Evolutionary conservation across 352 stramenopile genomes (phyloP).

Genomic region (Globisporangium yorkense): DNA sequence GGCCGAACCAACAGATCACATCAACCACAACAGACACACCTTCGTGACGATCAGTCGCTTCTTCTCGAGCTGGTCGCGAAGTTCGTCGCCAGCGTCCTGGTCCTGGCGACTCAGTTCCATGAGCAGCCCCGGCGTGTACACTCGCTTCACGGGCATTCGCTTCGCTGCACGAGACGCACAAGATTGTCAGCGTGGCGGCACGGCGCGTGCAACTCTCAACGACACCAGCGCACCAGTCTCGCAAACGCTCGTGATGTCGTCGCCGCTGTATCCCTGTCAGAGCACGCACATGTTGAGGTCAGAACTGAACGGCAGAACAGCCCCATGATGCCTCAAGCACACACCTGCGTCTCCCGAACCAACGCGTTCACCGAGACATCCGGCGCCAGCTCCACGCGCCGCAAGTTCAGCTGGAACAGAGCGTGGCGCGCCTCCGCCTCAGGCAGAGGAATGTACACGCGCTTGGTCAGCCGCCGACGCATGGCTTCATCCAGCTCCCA

Average conservation of each 20-base stretch:
- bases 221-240: slow-evolving; percentile 30
- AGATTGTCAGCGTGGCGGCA: not conserved
- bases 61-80: slow-evolving; percentile 36
- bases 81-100: slow-evolving; percentile 28
- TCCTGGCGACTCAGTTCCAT: slow-evolving; percentile 45
- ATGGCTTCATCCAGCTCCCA: slow-evolving; percentile 97
- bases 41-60: slow-evolving; percentile 61
- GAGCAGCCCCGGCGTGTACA: slow-evolving; percentile 14
- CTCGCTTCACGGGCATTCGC: slow-evolving; percentile 15
- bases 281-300: not conserved
- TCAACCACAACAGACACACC: slow-evolving; percentile 12
- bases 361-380: slow-evolving; percentile 60
- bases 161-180: slow-evolving; percentile 6
- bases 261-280: slow-evolving; percentile 70
- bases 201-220: no score
- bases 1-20: not conserved
- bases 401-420: slow-evolving; percentile 32
- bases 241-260: slow-evolving; percentile 67
- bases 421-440: slow-evolving; percentile 15
- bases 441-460: slow-evolving; percentile 64
- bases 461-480: slow-evolving; percentile 92
- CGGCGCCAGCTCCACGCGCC: slow-evolving; percentile 24
- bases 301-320: not conserved
- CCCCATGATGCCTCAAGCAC: not conserved
- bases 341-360: slow-evolving; percentile 47